These are phyloP conservation scores for Ophiostoma montium DNA, from an alignment of 2,329 filamentous ascomycete genomes.

Conservation along the genomic window DNA sequence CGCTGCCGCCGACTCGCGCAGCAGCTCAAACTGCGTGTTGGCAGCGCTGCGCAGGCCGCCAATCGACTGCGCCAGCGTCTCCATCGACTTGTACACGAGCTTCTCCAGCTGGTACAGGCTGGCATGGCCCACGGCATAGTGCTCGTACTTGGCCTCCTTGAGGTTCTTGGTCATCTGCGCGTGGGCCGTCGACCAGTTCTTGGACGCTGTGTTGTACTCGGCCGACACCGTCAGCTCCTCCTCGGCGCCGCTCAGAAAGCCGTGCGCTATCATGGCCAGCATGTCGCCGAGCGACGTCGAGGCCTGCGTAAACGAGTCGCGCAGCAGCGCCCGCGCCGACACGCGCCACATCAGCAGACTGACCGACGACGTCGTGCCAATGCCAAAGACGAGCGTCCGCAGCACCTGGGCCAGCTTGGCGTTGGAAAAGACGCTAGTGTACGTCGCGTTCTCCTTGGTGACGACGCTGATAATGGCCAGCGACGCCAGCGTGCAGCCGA, in stretches of 20 bases:
- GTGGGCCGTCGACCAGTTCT: conserved; percentile 53
- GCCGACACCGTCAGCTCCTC: conserved; percentile 52
- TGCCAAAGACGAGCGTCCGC: conserved; percentile 72
- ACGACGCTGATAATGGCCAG: conserved; percentile 81
- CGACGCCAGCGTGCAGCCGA: conserved; percentile 72
- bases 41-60: conserved; percentile 84
- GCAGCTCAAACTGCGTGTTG: conserved; percentile 71
- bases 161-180: conserved; percentile 61
- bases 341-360: conserved; percentile 67
- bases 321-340: conserved; percentile 60
- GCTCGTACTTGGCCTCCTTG: conserved; percentile 77
- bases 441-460: conserved; percentile 81
- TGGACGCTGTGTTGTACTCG: conserved; percentile 47
- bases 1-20: conserved; percentile 42
- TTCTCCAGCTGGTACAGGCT: conserved; percentile 66
- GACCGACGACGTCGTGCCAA: conserved; percentile 54
- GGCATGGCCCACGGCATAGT: conserved; percentile 70
- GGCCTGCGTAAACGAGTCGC: conserved; percentile 57
- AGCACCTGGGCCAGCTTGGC: conserved; percentile 70
- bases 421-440: conserved; percentile 66
- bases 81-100: conserved; percentile 68
- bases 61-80: conserved; percentile 73
- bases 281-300: conserved; percentile 68
- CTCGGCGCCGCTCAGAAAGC: conserved; percentile 73
- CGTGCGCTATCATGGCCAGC: conserved; percentile 65